Evolutionary conservation across 441 rosid species (phyloP).

Genomic region (Adansonia madagascariensis): DNA sequence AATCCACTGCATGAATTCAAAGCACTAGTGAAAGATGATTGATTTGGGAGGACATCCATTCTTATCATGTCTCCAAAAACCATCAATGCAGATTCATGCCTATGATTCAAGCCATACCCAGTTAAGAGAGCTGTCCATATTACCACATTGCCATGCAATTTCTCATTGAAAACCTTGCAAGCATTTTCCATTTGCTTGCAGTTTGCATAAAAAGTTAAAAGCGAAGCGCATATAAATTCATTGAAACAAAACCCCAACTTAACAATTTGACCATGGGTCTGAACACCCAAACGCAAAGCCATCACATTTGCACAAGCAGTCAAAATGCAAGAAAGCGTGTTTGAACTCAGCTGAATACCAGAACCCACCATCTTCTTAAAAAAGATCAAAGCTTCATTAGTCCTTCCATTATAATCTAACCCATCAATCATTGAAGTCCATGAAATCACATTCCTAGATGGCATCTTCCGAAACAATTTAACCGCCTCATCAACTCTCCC

Average conservation of each 20-base stretch:
- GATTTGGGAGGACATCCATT: constrained; percentile 48
- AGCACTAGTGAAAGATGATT: constrained; percentile 68
- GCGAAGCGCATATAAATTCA: constrained; percentile 50
- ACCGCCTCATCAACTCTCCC: constrained; percentile 50
- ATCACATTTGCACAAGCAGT: constrained; percentile 48
- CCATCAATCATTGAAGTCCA: constrained; percentile 70
- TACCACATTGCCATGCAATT: constrained; percentile 42
- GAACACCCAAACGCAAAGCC: constrained; percentile 47
- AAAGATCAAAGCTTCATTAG: constrained; percentile 42
- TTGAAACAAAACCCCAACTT: constrained; percentile 48
- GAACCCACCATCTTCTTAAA: constrained; percentile 45
- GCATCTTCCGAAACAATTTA: constrained; percentile 49
- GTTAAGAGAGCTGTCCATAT: constrained; percentile 63
- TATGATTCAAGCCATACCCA: constrained; percentile 45
- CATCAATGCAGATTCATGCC: constrained; percentile 45
- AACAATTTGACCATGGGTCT: constrained; percentile 50
- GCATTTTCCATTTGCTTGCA: constrained; percentile 45
- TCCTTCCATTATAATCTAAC: constrained; percentile 49
- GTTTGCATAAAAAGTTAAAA: constrained; percentile 55
- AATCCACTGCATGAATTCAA: constrained; percentile 69
- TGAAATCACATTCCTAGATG: constrained; percentile 50
- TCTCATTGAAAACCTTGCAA: constrained; percentile 43
- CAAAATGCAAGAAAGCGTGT: constrained; percentile 49
- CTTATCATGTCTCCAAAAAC: constrained; percentile 50
- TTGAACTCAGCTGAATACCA: constrained; percentile 41